Evolutionary conservation across 257 asterid species (phyloP).

Genomic region (Misopates orontium): DNA sequence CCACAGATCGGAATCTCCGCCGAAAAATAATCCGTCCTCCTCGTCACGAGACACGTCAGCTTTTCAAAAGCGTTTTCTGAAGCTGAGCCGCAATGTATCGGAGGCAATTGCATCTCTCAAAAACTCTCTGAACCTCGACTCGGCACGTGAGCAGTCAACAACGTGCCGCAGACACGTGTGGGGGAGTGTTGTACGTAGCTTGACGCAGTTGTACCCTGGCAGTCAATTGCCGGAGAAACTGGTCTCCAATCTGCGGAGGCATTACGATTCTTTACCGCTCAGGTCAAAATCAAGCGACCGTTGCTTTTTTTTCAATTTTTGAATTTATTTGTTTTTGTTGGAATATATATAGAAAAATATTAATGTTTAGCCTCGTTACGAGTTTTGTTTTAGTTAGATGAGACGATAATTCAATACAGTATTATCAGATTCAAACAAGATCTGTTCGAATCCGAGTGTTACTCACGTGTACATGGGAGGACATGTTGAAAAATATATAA

Average conservation of each 20-base stretch:
- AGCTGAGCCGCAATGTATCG: conserved; percentile 80
- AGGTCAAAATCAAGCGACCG: too few relatives aligned
- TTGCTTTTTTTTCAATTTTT: too few relatives aligned
- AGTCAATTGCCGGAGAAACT: conserved; percentile 94
- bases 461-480: too few relatives aligned
- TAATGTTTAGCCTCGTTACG: too few relatives aligned
- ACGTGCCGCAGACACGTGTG: conserved; percentile 71
- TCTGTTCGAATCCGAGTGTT: too few relatives aligned
- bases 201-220: conserved; percentile 97
- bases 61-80: conserved; percentile 79
- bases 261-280: conserved; percentile 90
- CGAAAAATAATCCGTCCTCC: conserved; percentile 28
- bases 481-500: too few relatives aligned
- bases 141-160: conserved; percentile 57
- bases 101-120: conserved; percentile 92
- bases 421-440: too few relatives aligned
- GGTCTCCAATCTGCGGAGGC: conserved; percentile 89
- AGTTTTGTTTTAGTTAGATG: too few relatives aligned
- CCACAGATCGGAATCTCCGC: conserved; percentile 78
- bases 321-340: too few relatives aligned
- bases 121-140: conserved; percentile 74
- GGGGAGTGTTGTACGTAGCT: conserved; percentile 83
- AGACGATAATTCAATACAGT: too few relatives aligned
- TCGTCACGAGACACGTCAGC: conserved; percentile 60
- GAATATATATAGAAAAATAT: too few relatives aligned